Evolutionary conservation across 140 eudicot genomes (phyloP).

Genomic region (Cichorium intybus): DNA sequence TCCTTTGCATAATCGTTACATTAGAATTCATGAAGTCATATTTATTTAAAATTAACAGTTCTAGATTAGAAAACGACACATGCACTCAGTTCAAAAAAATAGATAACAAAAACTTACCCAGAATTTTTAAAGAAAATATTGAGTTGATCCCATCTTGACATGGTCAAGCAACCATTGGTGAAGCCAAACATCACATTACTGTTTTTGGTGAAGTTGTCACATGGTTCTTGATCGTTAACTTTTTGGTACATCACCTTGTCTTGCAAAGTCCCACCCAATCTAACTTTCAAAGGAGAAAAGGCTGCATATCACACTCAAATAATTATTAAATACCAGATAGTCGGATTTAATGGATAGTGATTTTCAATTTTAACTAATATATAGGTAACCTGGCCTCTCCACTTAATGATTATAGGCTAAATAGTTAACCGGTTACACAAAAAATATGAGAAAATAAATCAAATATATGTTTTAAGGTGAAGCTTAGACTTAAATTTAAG

Average conservation of each 20-base stretch:
- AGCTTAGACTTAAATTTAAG: no score
- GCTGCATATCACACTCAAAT: conserved; percentile 39
- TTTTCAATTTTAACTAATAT: no score
- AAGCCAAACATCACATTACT: conserved; percentile 49
- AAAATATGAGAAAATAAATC: background rate
- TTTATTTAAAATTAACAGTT: background rate
- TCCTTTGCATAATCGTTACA: background rate
- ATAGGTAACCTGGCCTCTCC: no score
- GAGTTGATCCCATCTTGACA: conserved; percentile 82
- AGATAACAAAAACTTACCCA: conserved; percentile 41
- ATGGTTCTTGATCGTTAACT: conserved; percentile 12
- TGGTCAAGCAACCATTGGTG: conserved; percentile 54
- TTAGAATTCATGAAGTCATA: background rate
- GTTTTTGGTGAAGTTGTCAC: conserved; percentile 40
- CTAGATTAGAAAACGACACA: background rate
- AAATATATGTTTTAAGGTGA: background rate
- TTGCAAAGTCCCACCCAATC: conserved; percentile 83
- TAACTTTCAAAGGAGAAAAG: conserved; percentile 55
- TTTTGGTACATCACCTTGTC: conserved; percentile 61
- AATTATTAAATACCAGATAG: background rate
- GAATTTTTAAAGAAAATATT: conserved; percentile 47
- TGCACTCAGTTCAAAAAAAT: background rate
- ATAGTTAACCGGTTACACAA: background rate
- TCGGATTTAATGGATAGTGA: no score
- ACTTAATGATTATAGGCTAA: no score